These are phyloP conservation scores for Cryptococcus amylolentus DNA, from an alignment of 1,284 basidiomycete genomes.

Conservation along the genomic window DNA sequence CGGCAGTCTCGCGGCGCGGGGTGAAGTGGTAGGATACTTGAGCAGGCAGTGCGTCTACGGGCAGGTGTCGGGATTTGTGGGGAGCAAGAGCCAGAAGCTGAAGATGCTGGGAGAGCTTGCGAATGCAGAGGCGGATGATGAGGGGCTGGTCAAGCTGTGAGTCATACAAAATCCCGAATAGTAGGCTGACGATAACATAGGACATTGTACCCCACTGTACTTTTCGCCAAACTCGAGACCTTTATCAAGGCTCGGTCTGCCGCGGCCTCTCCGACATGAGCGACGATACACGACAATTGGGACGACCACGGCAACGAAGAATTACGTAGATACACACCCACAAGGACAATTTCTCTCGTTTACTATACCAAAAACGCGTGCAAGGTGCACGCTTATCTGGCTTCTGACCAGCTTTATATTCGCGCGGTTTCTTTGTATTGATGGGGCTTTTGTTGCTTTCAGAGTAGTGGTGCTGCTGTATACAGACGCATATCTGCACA, in stretches of 20 bases:
- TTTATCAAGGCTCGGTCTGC: constrained; percentile 1
- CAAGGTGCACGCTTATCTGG: too few species aligned
- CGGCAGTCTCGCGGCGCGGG: constrained; percentile 3
- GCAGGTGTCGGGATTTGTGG: too few species aligned
- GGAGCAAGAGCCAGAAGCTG: constrained; percentile 10
- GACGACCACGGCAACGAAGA: too few species aligned
- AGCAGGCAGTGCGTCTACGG: constrained; percentile 5
- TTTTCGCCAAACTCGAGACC: constrained; percentile 18
- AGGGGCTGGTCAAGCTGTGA: constrained; percentile 22
- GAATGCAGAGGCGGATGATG: constrained; percentile 18
- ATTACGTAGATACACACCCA: too few species aligned
- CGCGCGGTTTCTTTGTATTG: too few species aligned
- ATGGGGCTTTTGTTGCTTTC: too few species aligned
- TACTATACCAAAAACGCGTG: too few species aligned
- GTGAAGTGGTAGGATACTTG: constrained; percentile 19
- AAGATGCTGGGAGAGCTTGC: constrained; percentile 18
- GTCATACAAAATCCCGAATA: background rate
- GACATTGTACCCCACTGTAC: constrained; percentile 19
- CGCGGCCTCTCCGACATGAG: background rate
- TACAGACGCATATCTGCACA: too few species aligned
- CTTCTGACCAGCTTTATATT: too few species aligned
- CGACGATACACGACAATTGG: too few species aligned
- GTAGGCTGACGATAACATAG: constrained; percentile 6
- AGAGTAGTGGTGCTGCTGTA: too few species aligned
- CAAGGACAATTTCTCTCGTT: too few species aligned